Base-by-base conservation (phyloP, 2,329 filamentous ascomycete genomes). In the Fusarium coffeatum region DNA sequence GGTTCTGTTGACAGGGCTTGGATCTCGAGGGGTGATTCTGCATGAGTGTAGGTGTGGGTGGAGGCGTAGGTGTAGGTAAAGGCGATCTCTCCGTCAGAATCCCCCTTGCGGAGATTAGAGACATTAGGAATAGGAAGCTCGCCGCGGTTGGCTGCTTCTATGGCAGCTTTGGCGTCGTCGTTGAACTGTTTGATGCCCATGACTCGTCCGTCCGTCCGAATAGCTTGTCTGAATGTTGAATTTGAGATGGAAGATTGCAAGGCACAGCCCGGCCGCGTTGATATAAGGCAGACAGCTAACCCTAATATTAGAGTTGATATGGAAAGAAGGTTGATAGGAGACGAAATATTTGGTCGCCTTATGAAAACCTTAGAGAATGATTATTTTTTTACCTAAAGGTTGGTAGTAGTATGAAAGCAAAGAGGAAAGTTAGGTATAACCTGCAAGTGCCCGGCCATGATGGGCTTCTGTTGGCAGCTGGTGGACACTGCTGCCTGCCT, bases 171-270 rank as follows among this genome's bases (percentile, higher is more conserved):
- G 32, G 85, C 64, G 76, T 94, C 91, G 53, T 83, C 81, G 49
- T 89, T 83, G 77, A 92, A 94, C 37, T 87, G 85, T 73, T 86
- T 87, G 62, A 89, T 85, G 68, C 89, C 86, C 92, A 94, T 94
- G 56, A 49, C 42, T 28, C 12, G 32, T 30, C 12, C 27, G 27
- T 45, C 9, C n/a, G 13, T 23, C 8, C 16, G 41, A 22, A 34
- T 8, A 34, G 16, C 7, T 18, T 16, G 32, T 16, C 15, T 34
- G 32, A 34, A 18, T 34, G 32, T 18, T 34, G 16, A 18, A n/a
- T n/a, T 18, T 22, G 3, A 22, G 11, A 9, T 15, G 12, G 6
- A 34, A 16, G 12, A 18, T 6, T 25, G 8, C 10, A 13, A 34
- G 20, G 25, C 18, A n/a, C 34, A n/a, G 1, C 34, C 34, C 9